These are phyloP conservation scores for Phaeosphaeria sp. DNA, from an alignment of 2,329 filamentous ascomycete species.

Conservation along the genomic window DNA sequence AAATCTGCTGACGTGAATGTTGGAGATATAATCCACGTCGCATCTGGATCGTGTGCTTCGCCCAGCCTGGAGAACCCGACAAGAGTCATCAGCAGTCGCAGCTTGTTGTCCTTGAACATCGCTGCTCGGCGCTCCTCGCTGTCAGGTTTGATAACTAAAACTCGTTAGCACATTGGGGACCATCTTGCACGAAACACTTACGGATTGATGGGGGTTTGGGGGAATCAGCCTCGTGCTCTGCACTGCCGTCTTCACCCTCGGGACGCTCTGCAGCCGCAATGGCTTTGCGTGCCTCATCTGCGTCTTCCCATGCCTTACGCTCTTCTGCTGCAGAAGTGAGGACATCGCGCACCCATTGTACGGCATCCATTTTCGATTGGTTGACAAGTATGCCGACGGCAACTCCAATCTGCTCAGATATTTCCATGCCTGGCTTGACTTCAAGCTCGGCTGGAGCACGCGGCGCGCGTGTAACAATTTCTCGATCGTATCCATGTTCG, in stretches of 20 bases:
- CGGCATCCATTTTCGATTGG: conserved; percentile 74
- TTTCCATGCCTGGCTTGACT: conserved; percentile 74
- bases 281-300: conserved; percentile 65
- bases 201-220: conserved; percentile 54
- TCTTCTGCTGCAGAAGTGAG: conserved; percentile 73
- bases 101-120: conserved; percentile 87
- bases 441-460: conserved; percentile 81
- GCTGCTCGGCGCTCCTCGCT: conserved; percentile 71
- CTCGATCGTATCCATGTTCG: conserved; percentile 88
- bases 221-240: conserved; percentile 42
- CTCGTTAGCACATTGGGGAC: conserved; percentile 29
- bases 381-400: conserved; percentile 81
- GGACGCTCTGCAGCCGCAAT: conserved; percentile 41
- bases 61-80: conserved; percentile 72
- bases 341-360: conserved; percentile 82
- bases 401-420: conserved; percentile 74
- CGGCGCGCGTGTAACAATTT: conserved; percentile 68
- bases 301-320: conserved; percentile 77
- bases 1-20: conserved; percentile 69
- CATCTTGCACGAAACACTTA: conserved; percentile 18
- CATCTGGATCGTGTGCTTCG: conserved; percentile 74
- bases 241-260: conserved; percentile 33
- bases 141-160: conserved; percentile 58
- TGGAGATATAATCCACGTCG: conserved; percentile 78
- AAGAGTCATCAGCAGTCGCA: conserved; percentile 82